These are phyloP conservation scores for Rutstroemia sp. DNA, from an alignment of 2,329 filamentous ascomycete genomes.

Conservation along the genomic window DNA sequence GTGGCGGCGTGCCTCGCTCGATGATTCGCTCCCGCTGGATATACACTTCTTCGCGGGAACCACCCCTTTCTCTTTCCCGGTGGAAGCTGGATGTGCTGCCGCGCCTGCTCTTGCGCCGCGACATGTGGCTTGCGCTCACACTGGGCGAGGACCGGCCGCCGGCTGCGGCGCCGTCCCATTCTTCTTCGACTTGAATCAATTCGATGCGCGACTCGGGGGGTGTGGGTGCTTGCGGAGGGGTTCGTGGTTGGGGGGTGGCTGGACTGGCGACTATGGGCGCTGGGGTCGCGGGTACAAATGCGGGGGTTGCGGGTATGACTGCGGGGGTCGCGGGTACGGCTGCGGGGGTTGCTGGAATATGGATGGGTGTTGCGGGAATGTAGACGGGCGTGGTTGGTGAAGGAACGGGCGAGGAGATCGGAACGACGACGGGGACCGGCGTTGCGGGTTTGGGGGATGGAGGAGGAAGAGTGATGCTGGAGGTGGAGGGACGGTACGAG, in stretches of 20 bases:
- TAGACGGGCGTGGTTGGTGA: neutral
- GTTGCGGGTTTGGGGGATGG: neutral
- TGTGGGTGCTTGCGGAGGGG: neutral
- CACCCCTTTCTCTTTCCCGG: neutral
- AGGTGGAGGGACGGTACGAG: neutral
- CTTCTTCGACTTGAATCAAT: slow-evolving; percentile 4
- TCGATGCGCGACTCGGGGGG: neutral
- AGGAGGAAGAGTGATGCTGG: neutral
- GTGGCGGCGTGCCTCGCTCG: neutral
- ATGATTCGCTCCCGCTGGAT: slow-evolving; percentile 3
- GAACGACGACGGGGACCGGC: neutral
- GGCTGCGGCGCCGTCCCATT: neutral
- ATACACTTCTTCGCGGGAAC: neutral
- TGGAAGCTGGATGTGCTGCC: neutral
- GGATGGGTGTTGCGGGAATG: neutral
- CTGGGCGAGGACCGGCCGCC: neutral
- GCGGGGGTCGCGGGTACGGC: neutral
- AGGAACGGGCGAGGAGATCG: neutral
- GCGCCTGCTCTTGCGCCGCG: neutral
- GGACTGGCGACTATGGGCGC: neutral
- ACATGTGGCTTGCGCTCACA: neutral
- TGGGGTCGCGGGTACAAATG: neutral
- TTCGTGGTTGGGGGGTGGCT: neutral
- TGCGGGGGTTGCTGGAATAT: too few species aligned
- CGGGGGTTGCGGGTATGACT: neutral